Evolutionary conservation across 2,329 filamentous ascomycete genomes (phyloP).

Genomic region (Huntiella savannae): DNA sequence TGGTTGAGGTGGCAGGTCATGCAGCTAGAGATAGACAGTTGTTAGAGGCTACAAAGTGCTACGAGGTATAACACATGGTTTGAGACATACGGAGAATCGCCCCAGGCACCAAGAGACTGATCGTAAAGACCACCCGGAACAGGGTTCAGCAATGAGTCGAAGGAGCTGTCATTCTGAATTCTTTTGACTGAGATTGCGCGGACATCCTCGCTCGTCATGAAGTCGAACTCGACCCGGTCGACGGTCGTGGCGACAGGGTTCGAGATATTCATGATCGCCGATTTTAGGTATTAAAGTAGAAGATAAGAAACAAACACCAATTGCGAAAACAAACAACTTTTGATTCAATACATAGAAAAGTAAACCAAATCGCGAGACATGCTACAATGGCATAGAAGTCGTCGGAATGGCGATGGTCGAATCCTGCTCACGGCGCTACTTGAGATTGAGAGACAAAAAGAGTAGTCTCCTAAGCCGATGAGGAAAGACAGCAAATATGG

Average conservation of each 20-base stretch:
- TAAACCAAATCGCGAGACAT: too few species aligned
- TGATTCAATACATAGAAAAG: too few species aligned
- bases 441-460: too few species aligned
- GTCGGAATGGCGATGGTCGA: too few species aligned
- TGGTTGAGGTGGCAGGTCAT: conserved; percentile 77
- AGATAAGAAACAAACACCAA: neutral
- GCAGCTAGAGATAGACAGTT: conserved; percentile 38
- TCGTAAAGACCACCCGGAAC: conserved; percentile 85
- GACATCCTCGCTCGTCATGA: conserved; percentile 68
- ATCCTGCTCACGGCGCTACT: too few species aligned
- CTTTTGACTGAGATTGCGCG: conserved; percentile 77
- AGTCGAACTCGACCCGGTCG: conserved; percentile 73
- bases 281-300: neutral
- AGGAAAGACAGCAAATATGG: too few species aligned
- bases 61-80: neutral
- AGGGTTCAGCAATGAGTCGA: conserved; percentile 78
- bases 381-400: too few species aligned
- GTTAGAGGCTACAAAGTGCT: neutral
- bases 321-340: too few species aligned
- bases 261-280: conserved; percentile 42
- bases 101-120: conserved; percentile 74
- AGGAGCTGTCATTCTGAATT: conserved; percentile 86
- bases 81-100: conserved; percentile 50
- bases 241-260: conserved; percentile 73
- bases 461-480: too few species aligned